Conservation (phyloP, 2,329 filamentous ascomycete genomes). For the Ilyonectria mors-panacis region DNA sequence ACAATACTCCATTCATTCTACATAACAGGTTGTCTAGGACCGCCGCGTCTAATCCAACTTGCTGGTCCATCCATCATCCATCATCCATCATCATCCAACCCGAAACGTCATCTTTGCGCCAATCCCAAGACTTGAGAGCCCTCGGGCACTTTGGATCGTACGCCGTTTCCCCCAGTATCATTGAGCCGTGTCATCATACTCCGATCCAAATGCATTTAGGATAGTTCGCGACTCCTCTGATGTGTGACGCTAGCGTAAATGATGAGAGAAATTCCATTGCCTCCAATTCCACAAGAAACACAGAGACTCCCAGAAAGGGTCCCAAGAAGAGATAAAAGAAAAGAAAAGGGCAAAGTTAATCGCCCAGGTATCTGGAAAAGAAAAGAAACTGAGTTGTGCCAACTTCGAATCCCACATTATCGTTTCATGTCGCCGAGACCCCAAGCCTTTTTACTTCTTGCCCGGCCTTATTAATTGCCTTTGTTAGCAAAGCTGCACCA, state of each 20-base stretch:
- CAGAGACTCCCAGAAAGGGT: constrained; percentile 34
- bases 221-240: constrained; percentile 45
- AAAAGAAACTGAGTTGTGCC: constrained; percentile 37
- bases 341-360: constrained; percentile 15
- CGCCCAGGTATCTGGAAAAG: constrained; percentile 47
- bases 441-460: constrained; percentile 42
- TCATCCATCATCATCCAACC: constrained; percentile 20
- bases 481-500: constrained; percentile 26
- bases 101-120: constrained; percentile 45
- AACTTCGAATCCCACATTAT: constrained; percentile 39
- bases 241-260: constrained; percentile 45
- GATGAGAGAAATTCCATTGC: constrained; percentile 25
- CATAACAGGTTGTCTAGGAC: constrained; percentile 43
- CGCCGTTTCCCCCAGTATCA: constrained; percentile 40
- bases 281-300: constrained; percentile 30
- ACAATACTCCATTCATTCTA: constrained; percentile 45
- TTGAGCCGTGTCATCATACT: constrained; percentile 48
- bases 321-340: constrained; percentile 31
- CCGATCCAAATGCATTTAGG: constrained; percentile 49
- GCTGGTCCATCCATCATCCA: constrained; percentile 41
- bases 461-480: constrained; percentile 27
- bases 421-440: constrained; percentile 34
- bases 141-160: constrained; percentile 42
- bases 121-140: constrained; percentile 33
- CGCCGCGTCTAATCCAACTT: constrained; percentile 44